Evolutionary conservation across 2,329 filamentous ascomycete genomes (phyloP).

Genomic region (Talaromyces pinophilus): DNA sequence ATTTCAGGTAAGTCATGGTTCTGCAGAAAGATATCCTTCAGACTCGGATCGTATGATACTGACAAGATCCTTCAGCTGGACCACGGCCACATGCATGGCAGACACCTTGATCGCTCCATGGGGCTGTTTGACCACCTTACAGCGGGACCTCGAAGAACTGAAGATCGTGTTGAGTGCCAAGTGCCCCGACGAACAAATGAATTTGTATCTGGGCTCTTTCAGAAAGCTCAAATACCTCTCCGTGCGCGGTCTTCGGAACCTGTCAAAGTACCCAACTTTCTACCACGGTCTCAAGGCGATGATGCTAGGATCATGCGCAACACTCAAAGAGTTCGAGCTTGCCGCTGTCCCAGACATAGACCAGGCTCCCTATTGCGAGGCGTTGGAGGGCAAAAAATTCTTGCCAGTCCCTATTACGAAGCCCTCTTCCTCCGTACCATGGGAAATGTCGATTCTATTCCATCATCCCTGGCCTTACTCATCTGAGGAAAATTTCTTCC

Average conservation of each 20-base stretch:
- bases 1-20: background rate
- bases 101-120: slow-evolving; percentile 3
- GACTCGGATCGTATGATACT: background rate
- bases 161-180: slow-evolving; percentile 7
- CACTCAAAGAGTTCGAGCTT: slow-evolving; percentile 10
- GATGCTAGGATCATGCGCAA: background rate
- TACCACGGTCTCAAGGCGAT: background rate
- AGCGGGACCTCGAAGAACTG: slow-evolving; percentile 10
- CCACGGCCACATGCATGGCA: slow-evolving; percentile 7
- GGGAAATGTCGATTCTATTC: background rate
- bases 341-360: background rate
- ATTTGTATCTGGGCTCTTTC: background rate
- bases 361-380: background rate
- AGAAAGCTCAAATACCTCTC: slow-evolving; percentile 17
- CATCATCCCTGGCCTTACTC: background rate
- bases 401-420: background rate
- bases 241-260: background rate
- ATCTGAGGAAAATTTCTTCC: background rate
- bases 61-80: slow-evolving; percentile 7
- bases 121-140: background rate
- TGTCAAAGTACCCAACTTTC: too few species aligned
- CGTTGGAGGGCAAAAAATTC: background rate
- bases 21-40: background rate
- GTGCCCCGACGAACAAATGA: background rate
- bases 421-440: background rate